A percentile compares a stretch with the other conserved stretches of the same genome.
phyloP scores from a whole-genome alignment of 352 stramenopile species.

The Pythium pyrilobum region DNA sequence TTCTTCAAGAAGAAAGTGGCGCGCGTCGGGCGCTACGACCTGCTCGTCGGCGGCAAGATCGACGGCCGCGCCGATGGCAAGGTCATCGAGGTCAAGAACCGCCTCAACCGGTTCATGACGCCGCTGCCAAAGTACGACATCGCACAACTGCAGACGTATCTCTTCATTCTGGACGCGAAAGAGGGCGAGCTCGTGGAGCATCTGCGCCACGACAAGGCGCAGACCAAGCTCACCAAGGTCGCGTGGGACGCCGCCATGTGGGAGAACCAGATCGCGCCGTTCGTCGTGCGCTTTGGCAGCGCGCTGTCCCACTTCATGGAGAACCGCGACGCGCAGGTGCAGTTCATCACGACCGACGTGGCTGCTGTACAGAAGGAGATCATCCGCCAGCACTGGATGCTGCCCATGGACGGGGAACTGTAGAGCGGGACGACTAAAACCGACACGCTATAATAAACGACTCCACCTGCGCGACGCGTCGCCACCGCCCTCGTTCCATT shows the following conservation, averaged over 20 bases:
- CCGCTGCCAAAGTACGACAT: conserved; percentile 79
- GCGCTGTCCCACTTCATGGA: conserved; percentile 75
- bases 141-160: conserved; percentile 79
- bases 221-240: conserved; percentile 69
- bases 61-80: conserved; percentile 70
- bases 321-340: conserved; percentile 40
- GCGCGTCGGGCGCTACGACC: conserved; percentile 33
- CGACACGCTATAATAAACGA: too few relatives aligned
- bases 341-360: conserved; percentile 41
- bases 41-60: conserved; percentile 81
- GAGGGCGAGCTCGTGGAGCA: conserved; percentile 83
- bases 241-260: conserved; percentile 65
- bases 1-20: conserved; percentile 74
- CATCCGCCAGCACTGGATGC: conserved; percentile 63
- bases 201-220: conserved; percentile 40
- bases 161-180: conserved; percentile 61
- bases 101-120: conserved; percentile 58
- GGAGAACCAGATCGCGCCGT: conserved; percentile 57
- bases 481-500: too few relatives aligned
- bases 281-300: conserved; percentile 59
- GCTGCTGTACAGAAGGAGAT: conserved; percentile 54
- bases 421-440: too few relatives aligned
- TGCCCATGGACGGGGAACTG: conserved; percentile 14
- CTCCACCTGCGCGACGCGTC: too few relatives aligned
- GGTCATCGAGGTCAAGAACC: conserved; percentile 85